Conservation (phyloP, 371 early-diverging fungal species). For the Mucor mucedo region DNA sequence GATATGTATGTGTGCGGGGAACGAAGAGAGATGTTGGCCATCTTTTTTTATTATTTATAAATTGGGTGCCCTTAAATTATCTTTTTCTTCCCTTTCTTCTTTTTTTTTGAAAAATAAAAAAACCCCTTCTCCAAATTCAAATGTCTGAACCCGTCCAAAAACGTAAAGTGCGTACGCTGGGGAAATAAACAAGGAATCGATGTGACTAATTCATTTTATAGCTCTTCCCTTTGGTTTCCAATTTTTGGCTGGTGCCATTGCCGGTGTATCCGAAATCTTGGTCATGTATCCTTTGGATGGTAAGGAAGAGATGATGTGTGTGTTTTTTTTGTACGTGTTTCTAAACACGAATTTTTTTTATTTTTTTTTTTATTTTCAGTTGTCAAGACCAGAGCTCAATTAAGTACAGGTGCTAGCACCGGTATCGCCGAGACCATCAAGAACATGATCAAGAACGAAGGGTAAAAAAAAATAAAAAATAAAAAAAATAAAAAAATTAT, state of each 20-base stretch:
- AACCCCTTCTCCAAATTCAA: conserved; percentile 1
- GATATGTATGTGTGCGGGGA: too few species aligned
- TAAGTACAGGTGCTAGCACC: conserved; percentile 73
- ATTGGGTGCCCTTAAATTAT: too few species aligned
- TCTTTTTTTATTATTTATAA: too few species aligned
- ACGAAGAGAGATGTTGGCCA: too few species aligned
- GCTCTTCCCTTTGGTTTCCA: conserved; percentile 91
- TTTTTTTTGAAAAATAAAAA: conserved; percentile 1
- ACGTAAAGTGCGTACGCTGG: conserved; percentile 25
- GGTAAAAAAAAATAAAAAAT: conserved; percentile 47
- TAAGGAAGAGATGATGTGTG: conserved; percentile 31
- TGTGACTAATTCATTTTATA: conserved; percentile 26
- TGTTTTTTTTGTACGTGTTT: neutral
- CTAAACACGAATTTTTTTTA: neutral
- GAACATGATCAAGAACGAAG: conserved; percentile 92
- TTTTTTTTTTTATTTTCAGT: conserved; percentile 47
- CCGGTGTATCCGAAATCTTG: conserved; percentile 95
- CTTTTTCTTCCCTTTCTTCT: conserved; percentile 2
- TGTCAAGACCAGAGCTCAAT: conserved; percentile 96
- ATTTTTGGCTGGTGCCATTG: conserved; percentile 93
- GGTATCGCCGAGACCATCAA: conserved; percentile 44
- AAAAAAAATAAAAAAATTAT: neutral
- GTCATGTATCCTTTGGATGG: conserved; percentile 98
- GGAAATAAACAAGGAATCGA: neutral
- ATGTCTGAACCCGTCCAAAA: conserved; percentile 42